phyloP scores from a whole-genome alignment of 1,284 basidiomycete genomes.

The Melampsora larici-populina region DNA sequence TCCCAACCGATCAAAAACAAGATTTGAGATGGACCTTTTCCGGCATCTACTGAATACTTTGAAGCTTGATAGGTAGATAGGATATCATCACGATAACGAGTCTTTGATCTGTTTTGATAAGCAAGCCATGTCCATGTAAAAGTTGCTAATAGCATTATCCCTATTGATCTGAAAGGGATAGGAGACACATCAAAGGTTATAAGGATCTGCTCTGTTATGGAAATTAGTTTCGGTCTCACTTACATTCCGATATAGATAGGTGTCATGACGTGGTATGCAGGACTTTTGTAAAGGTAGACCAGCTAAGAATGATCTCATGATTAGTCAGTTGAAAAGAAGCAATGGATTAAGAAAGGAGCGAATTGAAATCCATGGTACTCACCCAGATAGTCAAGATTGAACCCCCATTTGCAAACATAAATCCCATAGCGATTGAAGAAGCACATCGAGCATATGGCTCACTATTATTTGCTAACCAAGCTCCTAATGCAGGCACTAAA shows the following conservation, averaged over 20 bases:
- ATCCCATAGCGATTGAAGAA: slow-evolving; percentile 12
- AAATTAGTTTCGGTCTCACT: not conserved
- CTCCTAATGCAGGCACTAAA: slow-evolving; percentile 2
- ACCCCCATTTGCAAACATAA: slow-evolving; percentile 19
- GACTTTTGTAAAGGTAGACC: not conserved
- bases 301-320: not conserved
- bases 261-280: not conserved
- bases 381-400: slow-evolving; percentile 26
- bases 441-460: slow-evolving; percentile 17
- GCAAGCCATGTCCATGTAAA: slow-evolving; percentile 1
- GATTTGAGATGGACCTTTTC: not conserved
- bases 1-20: slow-evolving; percentile 5
- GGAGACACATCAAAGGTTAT: not conserved
- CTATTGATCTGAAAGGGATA: not conserved
- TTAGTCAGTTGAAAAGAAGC: not conserved
- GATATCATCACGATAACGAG: not conserved
- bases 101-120: not conserved
- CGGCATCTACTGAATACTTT: not conserved
- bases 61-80: not conserved
- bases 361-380: not conserved
- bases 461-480: slow-evolving; percentile 34
- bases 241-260: slow-evolving; percentile 1
- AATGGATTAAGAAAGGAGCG: not conserved
- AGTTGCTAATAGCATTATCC: not conserved
- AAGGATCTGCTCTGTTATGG: not conserved